These are phyloP conservation scores for Botrytis medusae DNA, from an alignment of 2,329 filamentous ascomycete species.

Conservation along the genomic window DNA sequence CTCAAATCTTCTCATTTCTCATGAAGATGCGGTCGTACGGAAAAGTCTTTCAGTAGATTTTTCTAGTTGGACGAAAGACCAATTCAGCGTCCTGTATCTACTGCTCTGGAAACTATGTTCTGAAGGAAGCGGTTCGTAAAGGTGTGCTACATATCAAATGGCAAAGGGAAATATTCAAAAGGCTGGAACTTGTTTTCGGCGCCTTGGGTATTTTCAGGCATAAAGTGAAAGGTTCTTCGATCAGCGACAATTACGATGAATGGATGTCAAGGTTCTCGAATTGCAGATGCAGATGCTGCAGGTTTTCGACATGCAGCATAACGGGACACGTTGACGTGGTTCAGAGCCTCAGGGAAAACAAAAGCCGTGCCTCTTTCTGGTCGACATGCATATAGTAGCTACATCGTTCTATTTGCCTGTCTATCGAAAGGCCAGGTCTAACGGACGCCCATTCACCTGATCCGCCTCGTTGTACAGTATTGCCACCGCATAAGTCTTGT, in stretches of 20 bases:
- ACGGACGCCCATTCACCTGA: slow-evolving; percentile 1
- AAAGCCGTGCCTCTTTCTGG: not conserved
- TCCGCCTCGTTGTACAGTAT: slow-evolving; percentile 18
- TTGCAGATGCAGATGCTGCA: slow-evolving; percentile 17
- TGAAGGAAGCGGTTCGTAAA: slow-evolving; percentile 83
- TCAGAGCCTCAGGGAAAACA: not conserved
- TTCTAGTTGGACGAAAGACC: slow-evolving; percentile 62
- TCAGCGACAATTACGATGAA: not conserved
- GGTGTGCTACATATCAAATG: slow-evolving; percentile 62
- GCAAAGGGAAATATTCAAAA: not conserved
- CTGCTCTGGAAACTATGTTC: slow-evolving; percentile 72
- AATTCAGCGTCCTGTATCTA: slow-evolving; percentile 76
- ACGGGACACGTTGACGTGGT: slow-evolving; percentile 20
- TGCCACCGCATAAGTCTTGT: not conserved
- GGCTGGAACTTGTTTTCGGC: not conserved
- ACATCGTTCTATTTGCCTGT: not conserved
- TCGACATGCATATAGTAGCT: not conserved
- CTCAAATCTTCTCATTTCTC: slow-evolving; percentile 39
- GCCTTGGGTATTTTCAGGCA: not conserved
- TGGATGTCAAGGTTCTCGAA: not conserved
- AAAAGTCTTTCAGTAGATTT: slow-evolving; percentile 56
- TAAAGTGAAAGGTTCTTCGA: not conserved
- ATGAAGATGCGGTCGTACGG: slow-evolving; percentile 41
- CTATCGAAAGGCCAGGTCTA: not conserved
- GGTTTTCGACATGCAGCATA: slow-evolving; percentile 9